A percentile compares a stretch with the other conserved stretches of the same genome.
These are phyloP conservation scores for Fusarium verrucosum DNA, from an alignment of 2,329 filamentous ascomycete genomes.

Conservation along the genomic window DNA sequence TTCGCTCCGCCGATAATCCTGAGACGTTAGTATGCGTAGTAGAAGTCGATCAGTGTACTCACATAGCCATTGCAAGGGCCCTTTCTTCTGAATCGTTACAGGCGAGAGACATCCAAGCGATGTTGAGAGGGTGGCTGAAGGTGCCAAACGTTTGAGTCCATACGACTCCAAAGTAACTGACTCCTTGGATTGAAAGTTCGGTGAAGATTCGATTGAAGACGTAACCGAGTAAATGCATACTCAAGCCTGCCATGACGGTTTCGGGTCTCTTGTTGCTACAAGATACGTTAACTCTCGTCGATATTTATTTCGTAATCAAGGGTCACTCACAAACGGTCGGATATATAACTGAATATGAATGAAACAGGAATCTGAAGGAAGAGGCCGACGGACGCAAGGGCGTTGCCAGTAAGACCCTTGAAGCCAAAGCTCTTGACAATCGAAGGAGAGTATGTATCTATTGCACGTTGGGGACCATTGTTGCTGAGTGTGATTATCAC, in stretches of 20 bases:
- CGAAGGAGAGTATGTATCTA: constrained; percentile 63
- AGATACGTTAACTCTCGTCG: neutral
- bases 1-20: constrained; percentile 70
- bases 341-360: constrained; percentile 61
- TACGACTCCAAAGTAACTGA: constrained; percentile 63
- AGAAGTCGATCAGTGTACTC: constrained; percentile 23
- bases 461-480: constrained; percentile 57
- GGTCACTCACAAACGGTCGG: constrained; percentile 58
- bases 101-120: constrained; percentile 67
- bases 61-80: constrained; percentile 68
- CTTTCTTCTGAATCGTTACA: constrained; percentile 66
- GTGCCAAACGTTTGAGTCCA: constrained; percentile 66
- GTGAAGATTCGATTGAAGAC: constrained; percentile 64
- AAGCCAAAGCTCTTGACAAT: constrained; percentile 65
- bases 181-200: constrained; percentile 52
- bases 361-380: constrained; percentile 63
- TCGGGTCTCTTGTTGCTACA: constrained; percentile 58
- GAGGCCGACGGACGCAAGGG: constrained; percentile 63
- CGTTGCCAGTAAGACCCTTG: constrained; percentile 58
- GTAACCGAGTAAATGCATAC: constrained; percentile 60
- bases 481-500: constrained; percentile 60
- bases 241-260: constrained; percentile 61
- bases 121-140: constrained; percentile 66
- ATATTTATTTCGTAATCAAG: accelerated
- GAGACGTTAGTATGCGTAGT: neutral